phyloP scores from a whole-genome alignment of 495 filamentous ascomycete genomes.

The Daldinia loculata region DNA sequence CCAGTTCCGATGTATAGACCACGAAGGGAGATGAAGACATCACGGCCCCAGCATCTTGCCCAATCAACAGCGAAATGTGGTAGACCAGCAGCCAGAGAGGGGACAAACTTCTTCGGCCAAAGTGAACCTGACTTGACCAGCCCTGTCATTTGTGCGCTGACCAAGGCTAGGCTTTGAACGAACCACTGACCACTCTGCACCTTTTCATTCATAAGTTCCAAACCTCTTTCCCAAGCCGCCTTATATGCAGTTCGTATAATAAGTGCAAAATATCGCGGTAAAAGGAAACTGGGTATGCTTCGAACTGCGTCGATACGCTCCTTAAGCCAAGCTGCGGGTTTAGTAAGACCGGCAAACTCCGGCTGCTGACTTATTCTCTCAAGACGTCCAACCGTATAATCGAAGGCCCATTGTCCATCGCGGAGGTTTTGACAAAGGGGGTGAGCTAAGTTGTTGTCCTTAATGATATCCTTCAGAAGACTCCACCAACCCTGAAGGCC shows the following conservation, averaged over 20 bases:
- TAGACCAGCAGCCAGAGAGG: conserved; percentile 89
- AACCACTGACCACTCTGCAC: conserved; percentile 84
- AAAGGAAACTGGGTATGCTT: conserved; percentile 83
- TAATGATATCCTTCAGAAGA: conserved; percentile 82
- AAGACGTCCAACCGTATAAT: conserved; percentile 83
- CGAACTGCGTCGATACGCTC: conserved; percentile 85
- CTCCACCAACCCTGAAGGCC: conserved; percentile 99
- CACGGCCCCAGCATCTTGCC: conserved; percentile 96
- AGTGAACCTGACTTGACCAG: conserved; percentile 88
- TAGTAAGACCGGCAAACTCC: conserved; percentile 65
- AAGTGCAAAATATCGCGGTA: conserved; percentile 92
- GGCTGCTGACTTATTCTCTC: conserved; percentile 72
- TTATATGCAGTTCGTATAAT: conserved; percentile 86
- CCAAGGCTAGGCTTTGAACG: conserved; percentile 84
- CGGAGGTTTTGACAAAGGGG: conserved; percentile 92
- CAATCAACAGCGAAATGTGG: conserved; percentile 95
- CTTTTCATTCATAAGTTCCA: conserved; percentile 79
- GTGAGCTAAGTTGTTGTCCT: conserved; percentile 90
- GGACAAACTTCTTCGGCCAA: conserved; percentile 83
- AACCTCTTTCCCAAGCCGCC: conserved; percentile 78
- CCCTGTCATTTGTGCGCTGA: conserved; percentile 88
- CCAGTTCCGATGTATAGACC: conserved; percentile 90
- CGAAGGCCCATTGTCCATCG: conserved; percentile 92
- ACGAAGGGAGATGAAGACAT: conserved; percentile 94
- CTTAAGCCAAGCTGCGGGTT: conserved; percentile 78